phyloP scores from a whole-genome alignment of 371 early-diverging fungal species.

The Lichtheimia ramosa region DNA sequence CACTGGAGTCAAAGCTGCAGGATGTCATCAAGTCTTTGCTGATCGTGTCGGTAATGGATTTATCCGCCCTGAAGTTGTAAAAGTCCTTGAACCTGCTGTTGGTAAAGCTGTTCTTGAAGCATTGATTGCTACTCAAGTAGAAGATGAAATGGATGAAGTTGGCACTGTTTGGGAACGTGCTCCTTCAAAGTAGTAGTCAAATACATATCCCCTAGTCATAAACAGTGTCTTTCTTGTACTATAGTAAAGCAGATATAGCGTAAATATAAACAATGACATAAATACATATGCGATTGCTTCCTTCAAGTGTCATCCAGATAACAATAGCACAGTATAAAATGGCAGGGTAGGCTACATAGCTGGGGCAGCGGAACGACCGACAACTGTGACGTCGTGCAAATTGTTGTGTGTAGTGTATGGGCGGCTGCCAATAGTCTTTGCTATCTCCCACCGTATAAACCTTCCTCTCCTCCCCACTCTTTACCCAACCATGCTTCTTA shows the following conservation, averaged over 20 bases:
- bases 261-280: too few species aligned
- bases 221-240: too few species aligned
- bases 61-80: constrained; percentile 68
- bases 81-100: constrained; percentile 58
- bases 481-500: constrained; percentile 1
- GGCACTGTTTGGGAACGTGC: constrained; percentile 68
- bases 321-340: too few species aligned
- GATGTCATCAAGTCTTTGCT: constrained; percentile 86
- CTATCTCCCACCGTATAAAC: background rate
- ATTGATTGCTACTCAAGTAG: constrained; percentile 49
- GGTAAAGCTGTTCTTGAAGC: constrained; percentile 80
- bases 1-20: constrained; percentile 69
- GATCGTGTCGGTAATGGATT: constrained; percentile 74
- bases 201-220: too few species aligned
- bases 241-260: too few species aligned
- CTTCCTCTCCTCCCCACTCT: constrained; percentile 5
- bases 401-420: too few species aligned
- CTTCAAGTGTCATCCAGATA: too few species aligned
- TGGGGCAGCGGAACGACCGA: too few species aligned
- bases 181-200: background rate
- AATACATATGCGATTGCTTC: too few species aligned
- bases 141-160: constrained; percentile 44
- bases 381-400: too few species aligned
- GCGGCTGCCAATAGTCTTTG: too few species aligned
- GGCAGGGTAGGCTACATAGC: too few species aligned